A percentile compares a stretch with the other conserved stretches of the same genome.
These are phyloP conservation scores for Solanum clarkiae DNA, from an alignment of 257 asterid species.

Conservation along the genomic window DNA sequence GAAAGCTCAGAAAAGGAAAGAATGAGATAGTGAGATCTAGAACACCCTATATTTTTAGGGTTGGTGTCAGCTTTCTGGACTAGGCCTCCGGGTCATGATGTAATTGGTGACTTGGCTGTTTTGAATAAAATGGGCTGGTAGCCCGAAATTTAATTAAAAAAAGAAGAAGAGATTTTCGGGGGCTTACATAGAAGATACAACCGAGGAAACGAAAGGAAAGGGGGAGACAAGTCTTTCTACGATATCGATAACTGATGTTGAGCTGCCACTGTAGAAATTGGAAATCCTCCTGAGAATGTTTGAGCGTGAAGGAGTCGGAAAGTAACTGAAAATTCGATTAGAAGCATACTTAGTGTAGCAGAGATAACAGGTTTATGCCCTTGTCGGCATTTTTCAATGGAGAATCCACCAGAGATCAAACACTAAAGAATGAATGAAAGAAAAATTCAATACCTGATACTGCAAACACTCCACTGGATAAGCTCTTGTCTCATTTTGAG, in stretches of 20 bases:
- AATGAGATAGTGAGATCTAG: too few relatives aligned
- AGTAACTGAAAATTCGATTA: conserved; percentile 30
- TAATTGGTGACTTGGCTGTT: too few relatives aligned
- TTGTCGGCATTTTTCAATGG: conserved; percentile 16
- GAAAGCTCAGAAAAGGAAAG: too few relatives aligned
- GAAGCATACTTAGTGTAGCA: conserved; percentile 36
- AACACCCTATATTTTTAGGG: too few relatives aligned
- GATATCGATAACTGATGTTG: conserved; percentile 26
- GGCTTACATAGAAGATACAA: conserved; percentile 42
- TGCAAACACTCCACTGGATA: too few relatives aligned
- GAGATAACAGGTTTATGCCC: conserved; percentile 20
- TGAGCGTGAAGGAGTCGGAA: conserved; percentile 17
- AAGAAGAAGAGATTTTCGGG: neutral
- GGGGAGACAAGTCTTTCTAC: conserved; percentile 61
- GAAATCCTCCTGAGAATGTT: conserved; percentile 21
- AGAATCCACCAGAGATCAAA: conserved; percentile 16
- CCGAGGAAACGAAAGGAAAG: conserved; percentile 54
- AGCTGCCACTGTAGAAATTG: conserved; percentile 6
- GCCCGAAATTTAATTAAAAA: too few relatives aligned
- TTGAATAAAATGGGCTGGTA: too few relatives aligned
- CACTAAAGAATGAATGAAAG: too few relatives aligned
- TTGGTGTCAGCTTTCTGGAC: too few relatives aligned
- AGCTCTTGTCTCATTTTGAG: too few relatives aligned
- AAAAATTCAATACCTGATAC: too few relatives aligned
- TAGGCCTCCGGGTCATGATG: too few relatives aligned